These are phyloP conservation scores for Fagus sylvatica DNA, from an alignment of 306 rosid species.

Conservation along the genomic window DNA sequence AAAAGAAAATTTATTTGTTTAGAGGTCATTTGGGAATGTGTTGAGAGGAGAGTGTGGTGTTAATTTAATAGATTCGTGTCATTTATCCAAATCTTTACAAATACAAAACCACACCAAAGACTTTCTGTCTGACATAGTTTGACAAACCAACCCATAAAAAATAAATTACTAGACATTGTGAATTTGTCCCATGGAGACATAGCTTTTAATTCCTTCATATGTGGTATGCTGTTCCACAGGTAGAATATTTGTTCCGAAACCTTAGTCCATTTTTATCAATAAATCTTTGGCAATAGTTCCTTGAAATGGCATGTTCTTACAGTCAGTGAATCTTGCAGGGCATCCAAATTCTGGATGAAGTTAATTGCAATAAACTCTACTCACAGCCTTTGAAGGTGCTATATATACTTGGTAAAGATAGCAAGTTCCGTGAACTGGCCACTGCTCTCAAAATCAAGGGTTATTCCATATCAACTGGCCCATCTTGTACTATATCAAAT, in stretches of 20 bases:
- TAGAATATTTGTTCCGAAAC: not conserved
- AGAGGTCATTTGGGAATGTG: not conserved
- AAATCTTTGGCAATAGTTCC: not conserved
- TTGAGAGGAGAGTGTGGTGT: not conserved
- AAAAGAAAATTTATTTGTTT: not conserved
- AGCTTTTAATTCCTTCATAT: not conserved
- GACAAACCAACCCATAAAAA: not conserved
- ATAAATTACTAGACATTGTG: not conserved
- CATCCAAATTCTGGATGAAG: slow-evolving; percentile 40
- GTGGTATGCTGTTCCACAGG: not conserved
- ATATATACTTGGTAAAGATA: slow-evolving; percentile 46
- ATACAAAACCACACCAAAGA: not conserved
- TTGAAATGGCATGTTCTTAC: slow-evolving; percentile 10
- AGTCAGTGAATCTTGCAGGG: slow-evolving; percentile 44
- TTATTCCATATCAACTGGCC: slow-evolving; percentile 34
- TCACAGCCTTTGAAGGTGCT: slow-evolving; percentile 40
- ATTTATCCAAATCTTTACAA: not conserved
- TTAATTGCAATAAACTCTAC: slow-evolving; percentile 22
- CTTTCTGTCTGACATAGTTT: not conserved
- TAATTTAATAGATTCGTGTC: not conserved
- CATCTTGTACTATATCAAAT: slow-evolving; percentile 24
- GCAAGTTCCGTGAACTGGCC: slow-evolving; percentile 38
- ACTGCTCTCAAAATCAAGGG: slow-evolving; percentile 49
- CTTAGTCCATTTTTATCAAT: not conserved
- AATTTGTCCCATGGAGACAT: not conserved